Percentiles rank a stretch among this genome's conserved stretches.
Evolutionary conservation across 2,329 filamentous ascomycete species (phyloP).

Genomic region (Hyphodiscus sp.): DNA sequence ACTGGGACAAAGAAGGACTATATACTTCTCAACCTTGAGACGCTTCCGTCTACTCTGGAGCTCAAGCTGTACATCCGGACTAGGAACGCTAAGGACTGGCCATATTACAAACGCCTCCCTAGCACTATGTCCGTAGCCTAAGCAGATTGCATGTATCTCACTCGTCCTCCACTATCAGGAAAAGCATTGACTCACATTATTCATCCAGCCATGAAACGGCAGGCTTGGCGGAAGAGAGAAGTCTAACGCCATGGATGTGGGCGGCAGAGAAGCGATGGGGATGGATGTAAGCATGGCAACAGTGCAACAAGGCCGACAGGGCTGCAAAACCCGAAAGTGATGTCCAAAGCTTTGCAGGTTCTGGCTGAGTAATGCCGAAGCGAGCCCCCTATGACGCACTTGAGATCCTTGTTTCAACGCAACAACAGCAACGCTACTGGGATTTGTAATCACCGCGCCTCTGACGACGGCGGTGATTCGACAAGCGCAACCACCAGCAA

Average conservation of each 20-base stretch:
- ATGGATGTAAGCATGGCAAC: neutral
- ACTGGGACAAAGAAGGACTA: neutral
- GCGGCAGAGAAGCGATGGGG: neutral
- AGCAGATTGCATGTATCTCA: no score
- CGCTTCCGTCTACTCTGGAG: neutral
- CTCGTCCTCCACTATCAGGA: neutral
- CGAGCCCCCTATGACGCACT: no score
- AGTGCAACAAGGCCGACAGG: neutral
- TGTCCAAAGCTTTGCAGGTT: no score
- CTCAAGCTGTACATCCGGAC: neutral
- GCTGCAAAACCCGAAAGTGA: neutral
- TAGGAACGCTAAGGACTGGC: neutral
- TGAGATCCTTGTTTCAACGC: neutral
- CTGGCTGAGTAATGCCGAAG: neutral
- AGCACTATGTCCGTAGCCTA: neutral
- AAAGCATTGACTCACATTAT: neutral
- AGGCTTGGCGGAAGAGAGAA: neutral
- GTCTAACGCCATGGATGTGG: neutral
- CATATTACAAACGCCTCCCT: neutral
- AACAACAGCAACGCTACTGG: no score
- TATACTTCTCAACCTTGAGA: neutral
- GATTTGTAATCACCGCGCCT: no score
- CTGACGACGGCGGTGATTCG: no score
- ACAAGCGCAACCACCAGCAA: no score
- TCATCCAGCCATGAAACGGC: neutral